Evolutionary conservation across 768 basidiomycete species (phyloP), one percentile per base, ranked within the genome.

Genomic region (Tricholoma saponaceum): DNA sequence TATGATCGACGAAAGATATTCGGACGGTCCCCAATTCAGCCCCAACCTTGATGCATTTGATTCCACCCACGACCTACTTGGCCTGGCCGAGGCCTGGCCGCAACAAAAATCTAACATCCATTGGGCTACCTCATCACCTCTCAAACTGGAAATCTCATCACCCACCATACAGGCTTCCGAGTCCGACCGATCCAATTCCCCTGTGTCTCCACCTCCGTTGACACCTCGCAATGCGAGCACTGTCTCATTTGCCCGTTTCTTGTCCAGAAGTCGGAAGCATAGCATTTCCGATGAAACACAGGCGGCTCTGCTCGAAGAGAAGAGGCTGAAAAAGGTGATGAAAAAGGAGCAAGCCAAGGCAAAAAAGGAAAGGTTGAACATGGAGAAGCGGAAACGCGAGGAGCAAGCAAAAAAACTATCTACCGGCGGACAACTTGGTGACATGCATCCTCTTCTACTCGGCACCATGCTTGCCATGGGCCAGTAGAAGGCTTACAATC

Each of bases 1-100:
- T 46, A 73, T 79, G 20, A 79, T 77, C 7, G 69, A 75, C 58
- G 79, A 80, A 57, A 63, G 66, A 37, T 57, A 58, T 30, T 43
- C 47, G 12, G 47, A 52, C 23, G 52, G 59, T 28, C 56, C 67
- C 5, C 12, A 47, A 20, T 20, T 56, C 43, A 51, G 37, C 16
- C 39, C 54, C 2, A 54, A 39, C 16, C 54, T 51, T 6, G 56
- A 57, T 35, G 30, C 62, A 60, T 35, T 58, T 37, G 12, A 63
- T 66, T 23, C 54, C 32, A 43, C 60, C 44, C 57, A 55, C 5
- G 54, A 59, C 28, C 56, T 46, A 25, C 23, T 46, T 12, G 13
- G 12, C 50, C 62, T 52, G 39, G 37, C 55, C 52, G 64, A 54
- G 47, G 58, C 65, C 18, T 70, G 70, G 70, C 69, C 70, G 20